Conservation (phyloP, 352 stramenopile species). For the Globisporangium camurandrum region DNA sequence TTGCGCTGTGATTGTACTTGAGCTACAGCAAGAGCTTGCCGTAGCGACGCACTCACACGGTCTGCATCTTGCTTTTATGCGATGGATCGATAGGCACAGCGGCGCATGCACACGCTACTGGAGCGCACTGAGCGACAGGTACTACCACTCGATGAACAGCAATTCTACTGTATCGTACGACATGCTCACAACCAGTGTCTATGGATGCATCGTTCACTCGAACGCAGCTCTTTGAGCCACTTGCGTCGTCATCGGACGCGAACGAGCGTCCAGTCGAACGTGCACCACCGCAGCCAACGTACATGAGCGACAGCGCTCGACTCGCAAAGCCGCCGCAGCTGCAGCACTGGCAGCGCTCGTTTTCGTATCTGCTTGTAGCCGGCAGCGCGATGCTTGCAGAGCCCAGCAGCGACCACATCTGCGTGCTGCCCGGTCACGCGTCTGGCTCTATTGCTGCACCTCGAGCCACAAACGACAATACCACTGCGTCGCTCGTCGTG, state of each 20-base stretch:
- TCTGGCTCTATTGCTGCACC: too few species aligned
- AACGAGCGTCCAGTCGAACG: too few species aligned
- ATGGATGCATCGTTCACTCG: not conserved
- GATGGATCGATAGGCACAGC: slow-evolving; percentile 41
- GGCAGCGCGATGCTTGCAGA: slow-evolving; percentile 17
- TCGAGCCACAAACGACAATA: too few species aligned
- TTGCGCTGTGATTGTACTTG: too few species aligned
- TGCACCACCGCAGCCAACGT: slow-evolving; percentile 16
- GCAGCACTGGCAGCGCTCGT: slow-evolving; percentile 33
- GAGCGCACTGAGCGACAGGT: slow-evolving; percentile 20
- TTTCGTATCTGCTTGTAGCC: slow-evolving; percentile 33
- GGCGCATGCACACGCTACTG: slow-evolving; percentile 28
- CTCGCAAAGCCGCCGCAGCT: slow-evolving; percentile 37
- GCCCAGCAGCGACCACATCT: slow-evolving; percentile 35
- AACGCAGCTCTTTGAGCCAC: not conserved
- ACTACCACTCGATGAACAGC: not conserved
- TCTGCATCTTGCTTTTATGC: not conserved
- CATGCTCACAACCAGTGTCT: not conserved
- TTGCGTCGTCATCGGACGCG: too few species aligned
- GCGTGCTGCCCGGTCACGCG: slow-evolving; percentile 12
- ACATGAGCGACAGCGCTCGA: slow-evolving; percentile 41
- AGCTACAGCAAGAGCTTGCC: too few species aligned
- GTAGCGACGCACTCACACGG: not conserved
- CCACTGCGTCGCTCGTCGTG: not conserved
- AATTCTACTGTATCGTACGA: not conserved